Evolutionary conservation across 441 rosid species (phyloP), one percentile per base, ranked within the genome.

Genomic region (Aquilaria agallochum): DNA sequence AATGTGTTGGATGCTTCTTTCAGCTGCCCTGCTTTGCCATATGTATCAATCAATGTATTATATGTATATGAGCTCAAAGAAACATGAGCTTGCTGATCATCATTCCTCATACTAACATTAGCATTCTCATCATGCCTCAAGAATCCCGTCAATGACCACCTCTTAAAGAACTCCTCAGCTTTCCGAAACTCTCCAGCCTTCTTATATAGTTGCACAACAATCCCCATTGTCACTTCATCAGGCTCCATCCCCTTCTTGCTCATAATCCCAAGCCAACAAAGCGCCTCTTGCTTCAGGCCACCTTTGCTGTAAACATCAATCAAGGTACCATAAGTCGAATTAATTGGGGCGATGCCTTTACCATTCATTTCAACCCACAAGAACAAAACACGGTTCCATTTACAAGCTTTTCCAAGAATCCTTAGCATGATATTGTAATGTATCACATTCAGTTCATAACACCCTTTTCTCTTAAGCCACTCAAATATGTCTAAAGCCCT

Each of bases 291-390:
- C 57, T 69, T 83, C 47, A 75, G 76, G 42, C 95, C 98, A 1
- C 96, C 92, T 72, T 89, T 92, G 76, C 90, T 84, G 66, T 79
- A 92, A 64, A 81, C 92, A 78, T 92, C 95, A 69, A 86, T 89
- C 65, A 87, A 72, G 48, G 95, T 89, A 63, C 96, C 96, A 63
- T 81, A 89, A 9, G 95, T 89, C 3, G 96, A 92, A 69, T 89
- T 89, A 59, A 89, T 79, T 1, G 88, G 93, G 12, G 50, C 63
- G 53, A 89, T 79, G 32, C 78, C 73, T 67, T 71, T 72, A 27
- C 49, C 59, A 12, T 53, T 67, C 96, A 86, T 92, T 71, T 89
- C 96, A 47, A 76, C 73, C 83, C 95, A 87, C 55, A 92, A 67
- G 62, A 68, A 54, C 74, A 83, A 80, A 52, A 87, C 80, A 53